Conservation (phyloP, 176 grass and related monocot species). For the sorghum (Sorghum bicolor) region Sorghum_bicolor_NCBIv3 NC_012875.2:52537001-52537500, state of each 20-base stretch:
- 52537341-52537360: not conserved
- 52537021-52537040: too few species aligned
- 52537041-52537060: too few species aligned
- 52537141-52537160: too few species aligned
- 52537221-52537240: too few species aligned
- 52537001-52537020: too few species aligned
- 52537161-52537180: too few species aligned
- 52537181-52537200: too few species aligned
- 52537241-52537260: not conserved
- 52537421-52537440: constrained; percentile 1
- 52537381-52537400: not conserved
- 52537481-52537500: not conserved
- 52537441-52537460: not conserved
- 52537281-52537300: not conserved
- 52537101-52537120: too few species aligned
- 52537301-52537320: not conserved
- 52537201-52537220: too few species aligned
- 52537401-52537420: not conserved
- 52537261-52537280: not conserved
- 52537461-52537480: not conserved
- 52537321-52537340: not conserved
- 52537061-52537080: too few species aligned
- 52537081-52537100: too few species aligned
- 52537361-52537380: not conserved
- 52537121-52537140: too few species aligned